Percentiles rank a stretch among this genome's conserved stretches.
Conservation (phyloP, 2,329 filamentous ascomycete genomes). For the Fusarium tricinctum region DNA sequence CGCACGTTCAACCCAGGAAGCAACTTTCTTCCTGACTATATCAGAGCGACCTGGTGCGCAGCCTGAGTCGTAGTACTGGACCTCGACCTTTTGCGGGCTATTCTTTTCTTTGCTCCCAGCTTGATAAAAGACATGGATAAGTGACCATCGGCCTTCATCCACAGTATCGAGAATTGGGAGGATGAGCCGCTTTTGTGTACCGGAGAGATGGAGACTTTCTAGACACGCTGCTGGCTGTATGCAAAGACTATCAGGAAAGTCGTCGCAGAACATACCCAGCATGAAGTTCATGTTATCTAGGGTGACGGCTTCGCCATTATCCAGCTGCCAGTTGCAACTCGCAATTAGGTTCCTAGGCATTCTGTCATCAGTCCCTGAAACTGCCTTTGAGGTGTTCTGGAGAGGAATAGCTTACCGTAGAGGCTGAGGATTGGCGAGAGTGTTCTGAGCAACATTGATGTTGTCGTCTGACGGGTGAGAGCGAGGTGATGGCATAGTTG, state of each 20-base stretch:
- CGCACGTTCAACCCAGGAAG: neutral
- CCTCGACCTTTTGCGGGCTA: neutral
- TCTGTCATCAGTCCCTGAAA: accelerated
- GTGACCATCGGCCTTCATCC: neutral
- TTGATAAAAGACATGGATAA: neutral
- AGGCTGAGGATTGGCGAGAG: neutral
- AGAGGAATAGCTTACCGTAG: accelerated
- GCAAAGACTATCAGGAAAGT: neutral
- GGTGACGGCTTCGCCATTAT: neutral
- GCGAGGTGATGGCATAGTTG: neutral
- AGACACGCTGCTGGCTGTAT: neutral
- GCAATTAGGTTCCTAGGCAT: neutral
- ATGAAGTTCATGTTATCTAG: neutral
- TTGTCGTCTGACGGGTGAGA: neutral
- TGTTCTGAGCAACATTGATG: neutral
- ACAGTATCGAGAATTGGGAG: neutral
- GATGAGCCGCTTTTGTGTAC: neutral
- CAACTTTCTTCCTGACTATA: neutral
- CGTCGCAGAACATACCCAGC: neutral
- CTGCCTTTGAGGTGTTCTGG: neutral
- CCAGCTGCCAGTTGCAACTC: neutral
- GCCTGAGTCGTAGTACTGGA: neutral
- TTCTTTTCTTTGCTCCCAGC: neutral
- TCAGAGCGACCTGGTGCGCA: neutral
- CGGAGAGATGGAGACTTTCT: neutral